Base-by-base conservation (phyloP, 129 eudicot genomes). In the Flaveria ramosissima region DNA sequence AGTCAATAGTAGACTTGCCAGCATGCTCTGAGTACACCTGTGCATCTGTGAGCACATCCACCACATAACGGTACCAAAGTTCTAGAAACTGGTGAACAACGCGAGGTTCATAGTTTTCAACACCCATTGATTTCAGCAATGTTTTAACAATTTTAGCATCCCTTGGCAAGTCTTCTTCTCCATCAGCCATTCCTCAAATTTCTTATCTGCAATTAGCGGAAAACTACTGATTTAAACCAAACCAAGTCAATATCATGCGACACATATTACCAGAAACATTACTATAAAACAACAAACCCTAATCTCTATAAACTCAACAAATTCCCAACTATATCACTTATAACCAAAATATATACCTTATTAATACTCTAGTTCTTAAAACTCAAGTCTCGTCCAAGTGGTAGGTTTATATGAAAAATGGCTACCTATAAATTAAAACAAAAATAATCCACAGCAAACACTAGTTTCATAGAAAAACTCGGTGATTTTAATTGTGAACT, bases 21-120 rank as follows among this genome's bases (percentile, higher is more conserved):
- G 96, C 97, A 80, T 93, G 97, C 69, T 93, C 98, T 0, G 97
- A 87, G 67, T 89, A 91, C 50, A 93, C 97, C 60, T 93, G 98
- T 42, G 96, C 86, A 84, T 93, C 98, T 0, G 96, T 85, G 84
- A 93, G 45, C 43, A 93, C 96, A 75, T 93, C 98, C 0, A 90
- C 98, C 46, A 83, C 93, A 76, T 90, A 90, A 0, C 97, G 83
- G 56, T 90, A 90, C 93, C 98, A 93, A 8, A 90, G 85, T 81
- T 93, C 98, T 71, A 90, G 79, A 71, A 93, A 89, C 75, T 93
- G 97, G 84, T 93, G 97, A 36, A 93, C 78, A 41, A 90, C 97
- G 17, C 92, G 90, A 56, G 96, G 96, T 70, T 93, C 97, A 47
- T 93, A 90, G 43, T 87, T 88, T 21, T 89, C 97, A 26, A 93